Percentiles rank a stretch among this genome's conserved stretches.
phyloP scores from a whole-genome alignment of 257 asterid species.

The Sherardia arvensis region DNA sequence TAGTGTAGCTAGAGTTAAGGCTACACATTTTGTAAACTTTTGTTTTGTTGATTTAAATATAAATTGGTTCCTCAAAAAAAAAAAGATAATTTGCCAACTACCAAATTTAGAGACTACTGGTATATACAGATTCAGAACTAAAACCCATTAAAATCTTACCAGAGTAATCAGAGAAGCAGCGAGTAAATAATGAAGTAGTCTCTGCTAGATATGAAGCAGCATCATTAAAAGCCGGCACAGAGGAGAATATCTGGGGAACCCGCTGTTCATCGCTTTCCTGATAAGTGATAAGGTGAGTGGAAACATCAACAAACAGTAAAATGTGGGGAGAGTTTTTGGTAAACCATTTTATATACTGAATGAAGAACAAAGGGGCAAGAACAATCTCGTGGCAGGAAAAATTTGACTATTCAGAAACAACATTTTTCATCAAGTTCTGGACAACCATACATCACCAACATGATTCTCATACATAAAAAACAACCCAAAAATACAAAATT shows the following conservation, averaged over 20 bases:
- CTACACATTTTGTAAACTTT: no score
- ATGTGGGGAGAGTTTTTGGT: background rate
- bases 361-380: background rate
- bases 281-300: background rate
- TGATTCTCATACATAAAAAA: background rate
- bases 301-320: background rate
- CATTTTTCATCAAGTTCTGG: background rate
- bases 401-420: background rate
- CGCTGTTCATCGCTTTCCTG: conserved; percentile 54
- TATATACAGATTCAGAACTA: background rate
- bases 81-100: background rate
- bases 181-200: conserved; percentile 67
- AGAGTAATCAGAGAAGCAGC: conserved; percentile 61
- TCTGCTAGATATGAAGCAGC: conserved; percentile 86
- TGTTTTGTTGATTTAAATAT: no score
- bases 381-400: background rate
- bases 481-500: background rate
- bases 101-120: background rate
- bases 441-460: background rate
- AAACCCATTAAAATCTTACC: conserved; percentile 22
- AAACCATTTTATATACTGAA: background rate
- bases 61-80: no score
- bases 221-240: conserved; percentile 62
- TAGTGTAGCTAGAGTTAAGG: no score
- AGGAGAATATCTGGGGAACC: conserved; percentile 68